Conservation (phyloP, 176 grass and related monocot species). For the Hordeum marinum region DNA sequence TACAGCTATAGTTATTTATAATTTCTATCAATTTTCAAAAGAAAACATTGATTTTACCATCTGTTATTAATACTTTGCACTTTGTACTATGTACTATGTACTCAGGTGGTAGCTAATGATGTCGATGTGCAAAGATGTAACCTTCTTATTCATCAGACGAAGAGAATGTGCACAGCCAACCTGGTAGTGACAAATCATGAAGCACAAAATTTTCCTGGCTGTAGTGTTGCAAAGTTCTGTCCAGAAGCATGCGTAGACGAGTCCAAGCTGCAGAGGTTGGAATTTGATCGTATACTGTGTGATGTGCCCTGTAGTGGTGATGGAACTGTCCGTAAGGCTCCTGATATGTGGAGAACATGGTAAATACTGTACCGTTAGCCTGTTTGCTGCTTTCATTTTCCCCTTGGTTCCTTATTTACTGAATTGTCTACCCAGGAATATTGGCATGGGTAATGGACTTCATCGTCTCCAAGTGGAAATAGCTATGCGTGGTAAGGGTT, state of each 20-base stretch:
- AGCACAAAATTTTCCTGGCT: slow-evolving; percentile 91
- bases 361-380: slow-evolving; percentile 24
- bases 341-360: slow-evolving; percentile 99
- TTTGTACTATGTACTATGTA: background rate
- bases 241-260: slow-evolving; percentile 32
- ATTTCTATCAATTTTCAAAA: background rate
- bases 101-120: slow-evolving; percentile 92
- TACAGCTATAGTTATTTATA: background rate
- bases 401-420: slow-evolving; percentile 19
- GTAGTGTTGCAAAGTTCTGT: slow-evolving; percentile 45
- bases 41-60: background rate
- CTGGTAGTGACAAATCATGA: slow-evolving; percentile 97
- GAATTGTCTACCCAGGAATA: slow-evolving; percentile 66
- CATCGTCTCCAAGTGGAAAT: slow-evolving; percentile 97
- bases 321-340: slow-evolving; percentile 92
- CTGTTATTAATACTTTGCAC: slow-evolving; percentile 17
- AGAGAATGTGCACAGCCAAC: slow-evolving; percentile 97
- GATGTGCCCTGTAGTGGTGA: slow-evolving; percentile 99
- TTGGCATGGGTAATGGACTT: slow-evolving; percentile 87
- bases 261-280: slow-evolving; percentile 39
- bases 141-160: slow-evolving; percentile 97
- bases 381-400: background rate
- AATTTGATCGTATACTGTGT: slow-evolving; percentile 88
- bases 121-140: slow-evolving; percentile 99
- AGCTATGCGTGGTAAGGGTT: slow-evolving; percentile 81